Evolutionary conservation across 495 filamentous ascomycete genomes (phyloP).

Genomic region (Acidomyces sp.): DNA sequence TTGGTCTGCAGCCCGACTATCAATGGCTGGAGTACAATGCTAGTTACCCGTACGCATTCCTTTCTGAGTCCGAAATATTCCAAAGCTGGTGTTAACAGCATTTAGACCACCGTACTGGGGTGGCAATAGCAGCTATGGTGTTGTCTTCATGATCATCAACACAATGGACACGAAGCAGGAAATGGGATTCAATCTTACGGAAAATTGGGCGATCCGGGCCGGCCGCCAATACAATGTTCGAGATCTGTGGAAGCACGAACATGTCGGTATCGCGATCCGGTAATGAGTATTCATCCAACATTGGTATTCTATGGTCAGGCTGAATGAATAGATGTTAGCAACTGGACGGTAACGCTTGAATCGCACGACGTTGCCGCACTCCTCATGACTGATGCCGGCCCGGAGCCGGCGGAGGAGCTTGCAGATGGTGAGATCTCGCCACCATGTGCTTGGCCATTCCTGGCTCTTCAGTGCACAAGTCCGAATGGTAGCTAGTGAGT

Average conservation of each 20-base stretch:
- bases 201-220: conserved; percentile 19
- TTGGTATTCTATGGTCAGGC: too few species aligned
- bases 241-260: conserved; percentile 19
- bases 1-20: conserved; percentile 13
- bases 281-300: background rate
- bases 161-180: conserved; percentile 4
- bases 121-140: conserved; percentile 17
- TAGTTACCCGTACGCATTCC: too few species aligned
- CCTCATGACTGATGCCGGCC: conserved; percentile 19
- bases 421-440: too few species aligned
- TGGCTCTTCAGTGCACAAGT: too few species aligned
- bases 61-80: too few species aligned
- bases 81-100: too few species aligned
- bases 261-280: conserved; percentile 11
- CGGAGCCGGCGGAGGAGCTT: conserved; percentile 10
- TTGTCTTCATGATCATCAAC: conserved; percentile 21
- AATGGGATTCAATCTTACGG: conserved; percentile 21
- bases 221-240: conserved; percentile 17
- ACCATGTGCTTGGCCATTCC: too few species aligned
- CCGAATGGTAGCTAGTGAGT: too few species aligned
- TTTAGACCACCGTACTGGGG: too few species aligned
- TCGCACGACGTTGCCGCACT: conserved; percentile 19
- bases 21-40: conserved; percentile 12
- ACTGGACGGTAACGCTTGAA: conserved; percentile 13
- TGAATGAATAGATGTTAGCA: too few species aligned